Evolutionary conservation across 2,329 filamentous ascomycete species (phyloP).

Genomic region (Metarhizium album): DNA sequence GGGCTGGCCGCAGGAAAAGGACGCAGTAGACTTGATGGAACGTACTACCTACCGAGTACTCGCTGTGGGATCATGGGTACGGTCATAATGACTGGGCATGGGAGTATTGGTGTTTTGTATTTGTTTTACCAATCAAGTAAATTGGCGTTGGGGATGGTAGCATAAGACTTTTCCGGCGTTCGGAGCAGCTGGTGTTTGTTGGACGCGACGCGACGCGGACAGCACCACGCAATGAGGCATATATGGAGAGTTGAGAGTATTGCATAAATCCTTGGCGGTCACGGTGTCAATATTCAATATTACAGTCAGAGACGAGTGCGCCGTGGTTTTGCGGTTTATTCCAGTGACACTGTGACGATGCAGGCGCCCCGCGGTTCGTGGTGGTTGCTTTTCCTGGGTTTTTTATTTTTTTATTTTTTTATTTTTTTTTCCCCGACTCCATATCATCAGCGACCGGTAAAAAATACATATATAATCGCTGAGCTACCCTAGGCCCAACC

Average conservation of each 20-base stretch:
- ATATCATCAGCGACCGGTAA: no score
- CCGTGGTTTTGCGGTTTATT: no score
- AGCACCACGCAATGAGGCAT: not conserved
- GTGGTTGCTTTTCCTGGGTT: not conserved
- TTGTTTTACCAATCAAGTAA: slow-evolving; percentile 1
- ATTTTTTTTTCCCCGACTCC: not conserved
- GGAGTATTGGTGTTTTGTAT: slow-evolving; percentile 3
- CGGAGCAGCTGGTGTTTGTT: slow-evolving; percentile 4
- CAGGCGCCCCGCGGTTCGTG: no score
- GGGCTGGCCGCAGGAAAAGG: slow-evolving; percentile 43
- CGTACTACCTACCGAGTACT: no score
- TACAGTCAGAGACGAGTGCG: not conserved
- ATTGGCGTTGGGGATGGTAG: slow-evolving; percentile 15
- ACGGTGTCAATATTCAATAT: not conserved
- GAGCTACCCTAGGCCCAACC: not conserved
- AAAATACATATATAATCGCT: no score
- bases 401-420: not conserved
- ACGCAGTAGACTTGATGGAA: slow-evolving; percentile 12
- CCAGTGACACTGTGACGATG: no score
- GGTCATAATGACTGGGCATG: slow-evolving; percentile 16
- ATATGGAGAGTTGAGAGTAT: not conserved
- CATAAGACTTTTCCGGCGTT: slow-evolving; percentile 15
- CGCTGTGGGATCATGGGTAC: not conserved
- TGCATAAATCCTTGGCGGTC: not conserved
- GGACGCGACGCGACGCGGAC: not conserved